Evolutionary conservation across 371 early-diverging fungal genomes (phyloP), one percentile per base, ranked within the genome.

Genomic region (Synchytrium microbalum): DNA sequence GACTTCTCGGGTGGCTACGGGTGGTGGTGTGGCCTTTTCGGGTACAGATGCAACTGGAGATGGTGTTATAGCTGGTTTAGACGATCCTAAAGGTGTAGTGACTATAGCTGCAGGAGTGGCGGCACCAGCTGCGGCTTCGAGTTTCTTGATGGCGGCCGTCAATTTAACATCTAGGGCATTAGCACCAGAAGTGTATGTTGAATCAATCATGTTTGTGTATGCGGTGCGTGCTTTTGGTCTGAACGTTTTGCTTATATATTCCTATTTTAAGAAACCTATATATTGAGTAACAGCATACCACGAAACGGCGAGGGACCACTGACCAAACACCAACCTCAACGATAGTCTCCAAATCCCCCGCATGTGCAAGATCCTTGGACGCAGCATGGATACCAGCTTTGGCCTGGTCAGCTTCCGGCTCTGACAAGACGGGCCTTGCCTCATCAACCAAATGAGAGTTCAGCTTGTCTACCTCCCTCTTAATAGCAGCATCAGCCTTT

Each of bases 381-480:
- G 46, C 46, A 38, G 46, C 46, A 38, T 19, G 46, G 5, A 38
- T 38, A 19, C 19, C 46, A 19, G 5, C 10, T 5, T 10, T 38
- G 19, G 46, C 46, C 10, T 38, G 46, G 46, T 5, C 5, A 10
- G 19, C 5, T 5, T 5, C 46, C 10, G 46, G 19, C 19, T 5
- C 10, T 10, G 46, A 38, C 19, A 68, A 63, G 19, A 73, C 64
- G 29, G 67, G 67, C 10, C 62, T 31, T 13, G 69, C 61, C 14
- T 73, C 73, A 31, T 69, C 73, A 26, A 68, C 54, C 31, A 69
- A 25, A 8, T 32, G 46, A 33, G 30, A 28, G 26, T 55, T 51
- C 2, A 73, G 14, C 52, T 68, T 67, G 16, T 69, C 73, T 32
- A 60, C 54, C 61, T 73, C 73, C 46, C 68, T 33, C 23, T 51